Conservation (phyloP, 164 flowering plant genomes). For the Berberis thunbergii region DNA sequence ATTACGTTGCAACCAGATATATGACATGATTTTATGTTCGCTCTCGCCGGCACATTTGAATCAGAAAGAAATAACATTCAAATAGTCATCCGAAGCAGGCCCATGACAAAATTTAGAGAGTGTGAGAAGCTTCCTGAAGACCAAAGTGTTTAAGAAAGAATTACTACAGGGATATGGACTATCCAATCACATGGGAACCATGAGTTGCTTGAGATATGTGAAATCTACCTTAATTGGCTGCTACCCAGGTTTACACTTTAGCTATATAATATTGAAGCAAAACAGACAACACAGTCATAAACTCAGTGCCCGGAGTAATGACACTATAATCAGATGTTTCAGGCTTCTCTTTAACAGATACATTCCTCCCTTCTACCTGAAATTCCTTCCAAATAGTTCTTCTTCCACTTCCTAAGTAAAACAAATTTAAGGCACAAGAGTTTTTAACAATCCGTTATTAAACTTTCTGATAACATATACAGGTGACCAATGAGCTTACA, state of each 20-base stretch:
- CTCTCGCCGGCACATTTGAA: slow-evolving; percentile 97
- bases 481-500: no score
- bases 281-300: slow-evolving; percentile 74
- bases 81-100: slow-evolving; percentile 60
- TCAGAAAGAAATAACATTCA: slow-evolving; percentile 97
- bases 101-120: slow-evolving; percentile 47
- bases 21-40: slow-evolving; percentile 93
- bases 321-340: slow-evolving; percentile 90
- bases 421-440: not conserved
- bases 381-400: slow-evolving; percentile 59
- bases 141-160: slow-evolving; percentile 22
- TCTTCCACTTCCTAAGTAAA: slow-evolving; percentile 70
- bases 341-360: slow-evolving; percentile 45
- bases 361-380: slow-evolving; percentile 41
- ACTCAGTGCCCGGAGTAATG: slow-evolving; percentile 89
- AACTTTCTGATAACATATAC: no score
- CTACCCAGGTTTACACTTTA: slow-evolving; percentile 75
- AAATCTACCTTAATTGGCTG: slow-evolving; percentile 49
- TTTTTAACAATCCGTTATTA: no score
- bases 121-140: slow-evolving; percentile 42
- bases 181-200: no score
- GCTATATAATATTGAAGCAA: slow-evolving; percentile 78
- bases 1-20: slow-evolving; percentile 75
- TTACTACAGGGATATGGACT: slow-evolving; percentile 15
- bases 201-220: no score